These are phyloP conservation scores for Davidsoniella australis DNA, from an alignment of 2,329 filamentous ascomycete species.

Conservation along the genomic window DNA sequence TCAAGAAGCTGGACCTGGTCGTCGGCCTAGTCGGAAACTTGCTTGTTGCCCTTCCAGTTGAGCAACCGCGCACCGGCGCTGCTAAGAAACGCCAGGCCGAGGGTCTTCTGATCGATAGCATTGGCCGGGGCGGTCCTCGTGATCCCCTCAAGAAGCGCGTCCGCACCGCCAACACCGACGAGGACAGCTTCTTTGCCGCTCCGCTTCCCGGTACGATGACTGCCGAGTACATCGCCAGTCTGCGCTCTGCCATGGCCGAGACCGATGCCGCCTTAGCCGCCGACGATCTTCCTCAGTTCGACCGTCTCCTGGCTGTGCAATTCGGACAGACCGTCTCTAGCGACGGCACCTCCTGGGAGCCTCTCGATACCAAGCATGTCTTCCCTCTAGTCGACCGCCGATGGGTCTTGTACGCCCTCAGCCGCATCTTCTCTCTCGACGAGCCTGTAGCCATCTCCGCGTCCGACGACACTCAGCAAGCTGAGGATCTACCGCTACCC, in stretches of 20 bases:
- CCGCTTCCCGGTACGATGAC: constrained; percentile 33
- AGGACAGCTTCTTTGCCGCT: constrained; percentile 15
- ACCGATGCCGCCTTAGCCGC: constrained; percentile 32
- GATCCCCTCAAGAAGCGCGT: constrained; percentile 17
- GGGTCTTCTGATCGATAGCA: constrained; percentile 54
- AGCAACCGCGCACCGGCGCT: constrained; percentile 36
- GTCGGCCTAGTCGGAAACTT: constrained; percentile 46
- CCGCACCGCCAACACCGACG: not conserved
- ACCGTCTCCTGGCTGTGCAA: constrained; percentile 30
- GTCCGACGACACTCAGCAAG: constrained; percentile 23
- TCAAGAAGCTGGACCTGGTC: constrained; percentile 47
- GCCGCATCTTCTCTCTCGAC: constrained; percentile 42
- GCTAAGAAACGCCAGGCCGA: constrained; percentile 35
- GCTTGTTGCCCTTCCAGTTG: constrained; percentile 53
- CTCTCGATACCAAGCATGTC: constrained; percentile 20
- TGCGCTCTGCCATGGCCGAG: constrained; percentile 25
- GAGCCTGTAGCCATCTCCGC: constrained; percentile 21
- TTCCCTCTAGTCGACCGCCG: constrained; percentile 44
- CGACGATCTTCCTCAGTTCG: constrained; percentile 31
- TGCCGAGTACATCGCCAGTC: constrained; percentile 30
- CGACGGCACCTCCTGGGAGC: constrained; percentile 31
- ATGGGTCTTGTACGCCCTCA: constrained; percentile 47
- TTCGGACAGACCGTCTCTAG: constrained; percentile 28
- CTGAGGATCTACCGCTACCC: constrained; percentile 13
- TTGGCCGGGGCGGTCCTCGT: constrained; percentile 42